Base-by-base conservation (phyloP, 2,329 filamentous ascomycete genomes). In the Penicillium occitanis region DNA sequence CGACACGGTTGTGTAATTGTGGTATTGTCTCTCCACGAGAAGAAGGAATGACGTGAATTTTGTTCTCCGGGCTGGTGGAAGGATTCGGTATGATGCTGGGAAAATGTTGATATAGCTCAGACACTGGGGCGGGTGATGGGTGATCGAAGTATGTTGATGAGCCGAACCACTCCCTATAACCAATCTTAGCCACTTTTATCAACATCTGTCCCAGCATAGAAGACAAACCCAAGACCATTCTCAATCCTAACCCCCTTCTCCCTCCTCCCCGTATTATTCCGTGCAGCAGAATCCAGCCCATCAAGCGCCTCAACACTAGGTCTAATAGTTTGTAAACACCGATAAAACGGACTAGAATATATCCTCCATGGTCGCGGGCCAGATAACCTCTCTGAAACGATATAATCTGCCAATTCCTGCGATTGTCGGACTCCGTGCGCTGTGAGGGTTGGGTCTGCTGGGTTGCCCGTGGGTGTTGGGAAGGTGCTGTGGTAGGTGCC, bases 391-490 rank as follows among this genome's bases (percentile, higher is more conserved):
- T 73, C 69, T 33, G 70, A 71, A 14, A 70, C 65, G 3, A 81
- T 62, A 58, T 81, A 74, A 6, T 69, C 72, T 2, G 85, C 93
- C 57, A 98, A 85, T 79, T 98, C 89, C 68, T 87, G 84, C 25
- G 93, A 88, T 82, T 99, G 95, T 61, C 87, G 84, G 48, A 96
- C 90, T 66, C 95, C 95, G 74, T 98, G 90, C 25, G 91, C 88
- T 7, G 93, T 93, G 71, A 99, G 85, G 10, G 92, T 89, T 55
- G 93, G 93, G 75, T 99, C 95, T 30, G 91, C 90, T 3, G 93
- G 85, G 69, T 97, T 93, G 63, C 91, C 91, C 5, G 95, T 98
- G 0, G 95, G 94, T 44, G 91, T 92, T 50, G 85, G 87, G 70
- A 95, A 87, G 66, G 83, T 84, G 28, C 90, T 83, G 63, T 85